Base-by-base conservation (phyloP, 257 asterid species). In the Solanum chiquidenum region DNA sequence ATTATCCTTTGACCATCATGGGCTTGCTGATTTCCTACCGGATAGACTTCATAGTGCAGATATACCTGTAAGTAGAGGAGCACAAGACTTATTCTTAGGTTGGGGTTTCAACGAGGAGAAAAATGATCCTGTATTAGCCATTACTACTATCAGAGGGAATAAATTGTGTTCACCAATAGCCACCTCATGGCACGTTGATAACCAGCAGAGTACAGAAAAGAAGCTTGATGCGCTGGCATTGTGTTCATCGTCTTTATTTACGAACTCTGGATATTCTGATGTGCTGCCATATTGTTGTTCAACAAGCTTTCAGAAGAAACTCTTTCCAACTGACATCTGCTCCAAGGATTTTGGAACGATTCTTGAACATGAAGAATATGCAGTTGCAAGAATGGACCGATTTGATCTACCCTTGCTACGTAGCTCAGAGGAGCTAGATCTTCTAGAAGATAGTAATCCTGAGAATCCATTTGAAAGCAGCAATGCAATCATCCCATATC, bases 61-160 rank as follows among this genome's bases (percentile, higher is more conserved):
- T 89, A 92, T 87, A 44, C 82, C 85, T 87, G 58, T 88, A 89
- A 88, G 91, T 77, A 87, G 83, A 69, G 94, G 88, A 86, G 91
- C 91, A 12, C 75, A 11, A 58, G 79, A 89, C 85, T 88, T 88
- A 87, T 89, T 92, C 89, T 89, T 94, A 87, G 90, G 90, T 83
- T 91, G 94, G 95, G 91, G 92, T 86, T 86, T 76, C 23, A 80
- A 89, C 20, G 85, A 83, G 52, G 89, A 88, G 77, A 87, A 90
- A 55, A 90, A 83, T 86, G 86, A 86, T 88, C 66, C 34, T 20
- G 84, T 86, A 66, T 86, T 91, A 31, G 87, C 90, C 66, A 83
- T 74, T 49, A 58, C 74, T 60, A 76, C 88, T 58, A 83, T 49
- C 42, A 44, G 35, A 84, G 87, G 85, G 83, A 85, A 76, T 76